phyloP scores from a whole-genome alignment of 108 stramenopile genomes.

The Skeletonema tropicum region DNA sequence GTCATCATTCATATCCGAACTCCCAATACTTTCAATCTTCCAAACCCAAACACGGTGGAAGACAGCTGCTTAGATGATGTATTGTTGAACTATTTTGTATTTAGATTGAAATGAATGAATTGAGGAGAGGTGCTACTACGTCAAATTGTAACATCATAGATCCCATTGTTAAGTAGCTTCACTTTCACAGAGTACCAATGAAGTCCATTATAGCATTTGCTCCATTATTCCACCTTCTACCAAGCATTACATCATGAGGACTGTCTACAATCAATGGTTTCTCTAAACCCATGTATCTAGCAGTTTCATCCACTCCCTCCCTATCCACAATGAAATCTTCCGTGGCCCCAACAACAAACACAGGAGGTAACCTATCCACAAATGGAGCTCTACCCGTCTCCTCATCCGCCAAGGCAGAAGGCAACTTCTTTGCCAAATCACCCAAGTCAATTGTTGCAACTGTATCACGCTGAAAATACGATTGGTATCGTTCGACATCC shows the following conservation, averaged over 20 bases:
- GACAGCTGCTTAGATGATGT: neutral
- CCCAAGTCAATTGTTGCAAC: conserved; percentile 49
- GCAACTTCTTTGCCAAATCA: conserved; percentile 47
- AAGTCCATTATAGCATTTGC: conserved; percentile 49
- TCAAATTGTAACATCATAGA: too few relatives aligned
- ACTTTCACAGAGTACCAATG: neutral
- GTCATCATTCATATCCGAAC: conserved; percentile 52
- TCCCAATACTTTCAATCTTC: conserved; percentile 51
- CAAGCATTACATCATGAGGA: conserved; percentile 69
- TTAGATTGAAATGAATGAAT: neutral
- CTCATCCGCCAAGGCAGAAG: conserved; percentile 27
- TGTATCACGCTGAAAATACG: conserved; percentile 48
- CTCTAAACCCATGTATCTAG: conserved; percentile 42
- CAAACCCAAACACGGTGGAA: conserved; percentile 43
- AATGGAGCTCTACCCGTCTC: conserved; percentile 41
- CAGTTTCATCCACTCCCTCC: conserved; percentile 55
- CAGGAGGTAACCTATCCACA: conserved; percentile 34
- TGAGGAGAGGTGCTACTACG: too few relatives aligned
- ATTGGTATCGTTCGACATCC: conserved; percentile 48
- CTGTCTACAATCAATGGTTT: conserved; percentile 33
- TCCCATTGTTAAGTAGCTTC: neutral
- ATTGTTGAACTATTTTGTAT: neutral
- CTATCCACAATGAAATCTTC: conserved; percentile 61
- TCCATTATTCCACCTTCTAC: conserved; percentile 45
- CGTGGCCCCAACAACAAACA: conserved; percentile 53